Conservation (phyloP, 108 stramenopile genomes). For the Pseudonitzschia delicatissima region DNA sequence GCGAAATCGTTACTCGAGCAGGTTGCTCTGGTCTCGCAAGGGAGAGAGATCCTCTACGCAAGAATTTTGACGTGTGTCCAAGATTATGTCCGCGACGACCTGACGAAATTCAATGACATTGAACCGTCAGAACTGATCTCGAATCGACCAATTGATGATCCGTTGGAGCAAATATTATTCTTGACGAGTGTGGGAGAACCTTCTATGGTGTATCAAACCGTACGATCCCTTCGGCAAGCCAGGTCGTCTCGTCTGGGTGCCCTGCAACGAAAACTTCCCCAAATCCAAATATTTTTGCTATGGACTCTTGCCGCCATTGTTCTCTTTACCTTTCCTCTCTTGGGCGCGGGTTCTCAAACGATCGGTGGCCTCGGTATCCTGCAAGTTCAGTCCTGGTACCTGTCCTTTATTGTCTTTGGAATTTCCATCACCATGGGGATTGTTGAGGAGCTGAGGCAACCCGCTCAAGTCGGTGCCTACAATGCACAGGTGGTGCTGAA, state of each 20-base stretch:
- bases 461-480: conserved; percentile 67
- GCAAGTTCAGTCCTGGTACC: conserved; percentile 45
- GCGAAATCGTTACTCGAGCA: conserved; percentile 85
- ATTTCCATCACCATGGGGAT: conserved; percentile 66
- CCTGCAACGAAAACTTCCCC: conserved; percentile 78
- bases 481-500: conserved; percentile 70
- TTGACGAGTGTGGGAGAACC: conserved; percentile 85
- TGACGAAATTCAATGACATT: conserved; percentile 56
- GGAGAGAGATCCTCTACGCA: conserved; percentile 64
- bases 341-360: conserved; percentile 67
- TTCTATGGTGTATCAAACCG: conserved; percentile 77
- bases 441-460: conserved; percentile 63
- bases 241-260: conserved; percentile 73
- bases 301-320: conserved; percentile 64
- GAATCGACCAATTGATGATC: conserved; percentile 76
- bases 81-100: conserved; percentile 67
- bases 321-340: conserved; percentile 68
- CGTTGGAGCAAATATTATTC: conserved; percentile 80
- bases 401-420: conserved; percentile 63
- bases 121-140: conserved; percentile 67
- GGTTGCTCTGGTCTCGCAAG: conserved; percentile 81
- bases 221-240: conserved; percentile 73
- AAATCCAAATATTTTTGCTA: conserved; percentile 59
- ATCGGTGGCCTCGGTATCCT: conserved; percentile 52
- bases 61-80: conserved; percentile 60